Conservation (phyloP, 192 early-diverging fungal species). For the Coemansia sp. region DNA sequence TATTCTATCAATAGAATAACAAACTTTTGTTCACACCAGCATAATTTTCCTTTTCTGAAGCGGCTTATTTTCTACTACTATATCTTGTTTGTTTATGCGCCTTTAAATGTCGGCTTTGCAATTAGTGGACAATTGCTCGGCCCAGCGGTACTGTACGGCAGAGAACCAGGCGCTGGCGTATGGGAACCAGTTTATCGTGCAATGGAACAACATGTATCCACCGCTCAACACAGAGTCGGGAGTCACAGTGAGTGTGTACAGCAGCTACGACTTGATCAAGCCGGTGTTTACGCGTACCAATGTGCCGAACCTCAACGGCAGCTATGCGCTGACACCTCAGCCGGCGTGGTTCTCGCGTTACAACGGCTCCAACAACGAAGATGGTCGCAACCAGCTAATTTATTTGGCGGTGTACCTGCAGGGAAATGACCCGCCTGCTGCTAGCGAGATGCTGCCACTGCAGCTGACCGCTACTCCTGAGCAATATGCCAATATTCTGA, state of each 20-base stretch:
- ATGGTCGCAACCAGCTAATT: conserved; percentile 27
- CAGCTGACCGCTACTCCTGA: conserved; percentile 35
- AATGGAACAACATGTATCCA: conserved; percentile 45
- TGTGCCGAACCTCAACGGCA: conserved; percentile 32
- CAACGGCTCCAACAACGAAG: conserved; percentile 15
- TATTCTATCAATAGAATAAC: neutral
- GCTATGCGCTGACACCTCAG: conserved; percentile 20
- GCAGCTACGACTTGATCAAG: conserved; percentile 29
- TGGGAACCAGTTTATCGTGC: conserved; percentile 28
- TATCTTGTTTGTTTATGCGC: conserved; percentile 6
- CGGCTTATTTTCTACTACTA: conserved; percentile 2
- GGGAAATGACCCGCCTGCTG: conserved; percentile 39
- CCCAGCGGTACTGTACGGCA: conserved; percentile 33
- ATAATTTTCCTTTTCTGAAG: conserved; percentile 9
- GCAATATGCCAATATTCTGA: conserved; percentile 37
- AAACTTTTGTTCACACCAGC: neutral
- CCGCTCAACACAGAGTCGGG: conserved; percentile 35
- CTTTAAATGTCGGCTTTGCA: conserved; percentile 17
- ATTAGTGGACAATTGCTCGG: conserved; percentile 34
- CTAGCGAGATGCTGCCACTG: conserved; percentile 33
- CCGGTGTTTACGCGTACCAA: conserved; percentile 16
- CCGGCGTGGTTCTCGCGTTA: conserved; percentile 42
- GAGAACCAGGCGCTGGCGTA: conserved; percentile 20
- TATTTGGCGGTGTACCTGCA: conserved; percentile 43
- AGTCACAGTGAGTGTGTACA: conserved; percentile 39